Conservation (phyloP, 1,139 yeast genomes). For the Kurtzmaniella quercitrusa region DNA sequence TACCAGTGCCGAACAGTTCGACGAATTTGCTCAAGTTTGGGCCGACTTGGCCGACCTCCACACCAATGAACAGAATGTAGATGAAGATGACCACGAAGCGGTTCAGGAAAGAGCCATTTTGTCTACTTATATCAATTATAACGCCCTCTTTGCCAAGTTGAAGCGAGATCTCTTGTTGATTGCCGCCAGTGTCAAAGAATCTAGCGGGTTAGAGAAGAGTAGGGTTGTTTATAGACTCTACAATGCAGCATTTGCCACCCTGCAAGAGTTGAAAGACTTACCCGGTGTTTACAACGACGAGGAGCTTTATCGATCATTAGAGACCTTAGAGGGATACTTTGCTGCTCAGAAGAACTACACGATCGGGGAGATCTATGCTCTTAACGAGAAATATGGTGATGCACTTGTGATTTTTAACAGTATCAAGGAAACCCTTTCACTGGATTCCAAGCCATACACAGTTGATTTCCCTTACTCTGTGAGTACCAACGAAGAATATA, state of each 20-base stretch:
- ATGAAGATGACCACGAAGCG: constrained; percentile 47
- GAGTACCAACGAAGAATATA: constrained; percentile 31
- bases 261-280: constrained; percentile 62
- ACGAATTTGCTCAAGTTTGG: constrained; percentile 34
- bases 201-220: constrained; percentile 22
- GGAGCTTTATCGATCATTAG: constrained; percentile 53
- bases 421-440: constrained; percentile 22
- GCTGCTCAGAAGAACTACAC: constrained; percentile 36
- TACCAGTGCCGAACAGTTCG: constrained; percentile 25
- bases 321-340: constrained; percentile 45
- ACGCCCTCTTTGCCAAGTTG: constrained; percentile 59
- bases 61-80: constrained; percentile 41
- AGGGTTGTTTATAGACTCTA: constrained; percentile 49
- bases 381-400: constrained; percentile 43
- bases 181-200: constrained; percentile 22
- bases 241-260: constrained; percentile 42
- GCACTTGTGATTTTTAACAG: constrained; percentile 50
- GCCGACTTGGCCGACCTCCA: constrained; percentile 42
- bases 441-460: constrained; percentile 16
- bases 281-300: constrained; percentile 93
- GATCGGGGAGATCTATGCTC: constrained; percentile 48
- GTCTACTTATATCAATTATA: constrained; percentile 69
- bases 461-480: constrained; percentile 38
- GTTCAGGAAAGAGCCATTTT: constrained; percentile 73
- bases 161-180: constrained; percentile 63